phyloP scores from a whole-genome alignment of 352 stramenopile species.

The Phytophthora colocasiae region DNA sequence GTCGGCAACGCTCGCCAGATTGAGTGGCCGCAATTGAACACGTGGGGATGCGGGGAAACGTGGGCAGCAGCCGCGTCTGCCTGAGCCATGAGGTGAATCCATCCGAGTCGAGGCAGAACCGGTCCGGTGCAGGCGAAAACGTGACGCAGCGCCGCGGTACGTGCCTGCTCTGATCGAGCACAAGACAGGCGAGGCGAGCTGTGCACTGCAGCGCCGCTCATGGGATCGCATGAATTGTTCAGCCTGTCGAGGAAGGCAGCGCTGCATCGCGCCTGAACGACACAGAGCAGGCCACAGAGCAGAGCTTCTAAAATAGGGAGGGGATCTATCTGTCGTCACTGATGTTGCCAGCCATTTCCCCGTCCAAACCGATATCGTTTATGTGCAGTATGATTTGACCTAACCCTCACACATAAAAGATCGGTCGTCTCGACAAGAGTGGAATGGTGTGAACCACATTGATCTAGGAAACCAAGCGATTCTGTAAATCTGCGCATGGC shows the following conservation, averaged over 20 bases:
- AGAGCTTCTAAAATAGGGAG: too few relatives aligned
- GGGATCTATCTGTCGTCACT: too few relatives aligned
- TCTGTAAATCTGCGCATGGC: too few relatives aligned
- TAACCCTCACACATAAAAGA: too few relatives aligned
- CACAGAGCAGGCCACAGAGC: too few relatives aligned
- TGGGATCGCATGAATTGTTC: background rate
- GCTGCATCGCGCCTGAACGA: too few relatives aligned
- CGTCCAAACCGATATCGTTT: slow-evolving; percentile 24
- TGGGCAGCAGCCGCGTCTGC: slow-evolving; percentile 28
- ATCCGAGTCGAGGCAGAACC: slow-evolving; percentile 31
- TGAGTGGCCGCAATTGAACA: slow-evolving; percentile 35
- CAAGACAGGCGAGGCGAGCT: slow-evolving; percentile 22
- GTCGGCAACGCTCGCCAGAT: slow-evolving; percentile 9
- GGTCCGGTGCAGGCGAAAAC: slow-evolving; percentile 34
- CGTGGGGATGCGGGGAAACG: slow-evolving; percentile 17
- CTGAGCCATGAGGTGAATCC: slow-evolving; percentile 42
- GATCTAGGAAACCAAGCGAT: too few relatives aligned
- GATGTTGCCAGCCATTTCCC: slow-evolving; percentile 6
- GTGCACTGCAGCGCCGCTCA: background rate
- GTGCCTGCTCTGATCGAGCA: slow-evolving; percentile 28
- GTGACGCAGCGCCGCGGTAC: slow-evolving; percentile 30
- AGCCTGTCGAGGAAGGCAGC: slow-evolving; percentile 7
- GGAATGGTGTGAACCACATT: slow-evolving; percentile 20
- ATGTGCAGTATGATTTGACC: too few relatives aligned
- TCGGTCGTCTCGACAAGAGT: slow-evolving; percentile 24